A percentile compares a stretch with the other conserved stretches of the same genome.
phyloP scores from a whole-genome alignment of 1,284 basidiomycete species.

The Kalmanozyma brasiliensis region DNA sequence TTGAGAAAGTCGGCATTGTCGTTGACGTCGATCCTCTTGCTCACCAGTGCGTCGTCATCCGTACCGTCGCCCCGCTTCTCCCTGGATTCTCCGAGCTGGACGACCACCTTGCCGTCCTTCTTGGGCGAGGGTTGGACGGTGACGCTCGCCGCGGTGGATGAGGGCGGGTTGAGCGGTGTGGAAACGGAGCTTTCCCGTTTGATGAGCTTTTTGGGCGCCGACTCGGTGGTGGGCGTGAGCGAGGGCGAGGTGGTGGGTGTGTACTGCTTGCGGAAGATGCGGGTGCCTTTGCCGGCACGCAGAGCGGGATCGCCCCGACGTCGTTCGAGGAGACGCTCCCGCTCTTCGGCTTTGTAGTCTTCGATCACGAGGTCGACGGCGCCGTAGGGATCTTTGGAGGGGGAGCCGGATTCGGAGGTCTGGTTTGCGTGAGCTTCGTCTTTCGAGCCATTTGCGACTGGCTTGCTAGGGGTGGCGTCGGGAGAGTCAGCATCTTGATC shows the following conservation, averaged over 20 bases:
- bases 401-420: not conserved
- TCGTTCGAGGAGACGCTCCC: constrained; percentile 51
- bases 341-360: constrained; percentile 57
- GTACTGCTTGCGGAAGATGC: constrained; percentile 57
- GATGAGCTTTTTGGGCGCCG: not conserved
- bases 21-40: constrained; percentile 25
- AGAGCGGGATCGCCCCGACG: constrained; percentile 57
- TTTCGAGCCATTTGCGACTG: not conserved
- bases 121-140: constrained; percentile 6
- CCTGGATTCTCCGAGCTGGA: constrained; percentile 6
- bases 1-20: constrained; percentile 27
- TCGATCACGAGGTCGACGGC: constrained; percentile 55
- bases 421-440: not conserved
- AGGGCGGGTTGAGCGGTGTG: constrained; percentile 30
- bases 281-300: constrained; percentile 47
- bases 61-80: constrained; percentile 7
- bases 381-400: constrained; percentile 41
- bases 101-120: constrained; percentile 4
- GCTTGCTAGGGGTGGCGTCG: not conserved
- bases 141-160: constrained; percentile 20
- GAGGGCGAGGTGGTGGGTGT: constrained; percentile 24
- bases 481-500: constrained; percentile 12
- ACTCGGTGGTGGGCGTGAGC: constrained; percentile 17
- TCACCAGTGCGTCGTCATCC: constrained; percentile 12
- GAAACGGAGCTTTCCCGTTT: constrained; percentile 15